Evolutionary conservation across 306 rosid species (phyloP).

Genomic region (Fragaria ananassa): DNA sequence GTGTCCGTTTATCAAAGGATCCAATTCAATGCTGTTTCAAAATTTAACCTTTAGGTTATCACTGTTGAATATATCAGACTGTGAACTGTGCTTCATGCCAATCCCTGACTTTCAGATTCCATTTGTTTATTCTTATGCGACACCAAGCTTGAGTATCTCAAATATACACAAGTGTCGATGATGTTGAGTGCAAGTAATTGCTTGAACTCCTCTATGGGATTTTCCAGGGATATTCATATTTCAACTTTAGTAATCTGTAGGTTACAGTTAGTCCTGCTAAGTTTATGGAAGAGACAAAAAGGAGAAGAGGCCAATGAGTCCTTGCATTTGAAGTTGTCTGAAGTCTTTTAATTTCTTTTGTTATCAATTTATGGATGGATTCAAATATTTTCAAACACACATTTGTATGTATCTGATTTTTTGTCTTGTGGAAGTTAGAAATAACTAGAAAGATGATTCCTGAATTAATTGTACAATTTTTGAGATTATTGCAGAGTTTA

Average conservation of each 20-base stretch:
- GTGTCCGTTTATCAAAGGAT: neutral
- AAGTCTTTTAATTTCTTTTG: neutral
- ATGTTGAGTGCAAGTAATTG: neutral
- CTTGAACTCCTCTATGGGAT: constrained; percentile 2
- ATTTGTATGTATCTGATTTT: neutral
- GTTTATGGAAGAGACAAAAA: neutral
- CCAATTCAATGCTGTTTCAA: neutral
- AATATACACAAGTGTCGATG: neutral
- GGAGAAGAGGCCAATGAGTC: neutral
- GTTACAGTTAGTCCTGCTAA: neutral
- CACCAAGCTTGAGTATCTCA: constrained; percentile 1
- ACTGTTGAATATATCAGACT: neutral
- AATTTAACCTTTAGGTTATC: neutral
- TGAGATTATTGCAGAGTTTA: neutral
- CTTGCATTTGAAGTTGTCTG: neutral
- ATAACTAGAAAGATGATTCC: constrained; percentile 2
- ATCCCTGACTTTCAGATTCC: neutral
- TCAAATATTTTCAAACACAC: neutral
- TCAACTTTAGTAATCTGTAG: neutral
- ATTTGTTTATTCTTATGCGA: neutral
- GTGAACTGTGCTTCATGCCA: neutral
- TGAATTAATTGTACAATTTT: neutral
- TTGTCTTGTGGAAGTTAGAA: neutral
- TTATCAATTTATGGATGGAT: neutral
- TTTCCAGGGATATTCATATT: neutral